Base-by-base conservation (phyloP, 2,329 filamentous ascomycete species). In the Zymoseptoria tritici region DNA sequence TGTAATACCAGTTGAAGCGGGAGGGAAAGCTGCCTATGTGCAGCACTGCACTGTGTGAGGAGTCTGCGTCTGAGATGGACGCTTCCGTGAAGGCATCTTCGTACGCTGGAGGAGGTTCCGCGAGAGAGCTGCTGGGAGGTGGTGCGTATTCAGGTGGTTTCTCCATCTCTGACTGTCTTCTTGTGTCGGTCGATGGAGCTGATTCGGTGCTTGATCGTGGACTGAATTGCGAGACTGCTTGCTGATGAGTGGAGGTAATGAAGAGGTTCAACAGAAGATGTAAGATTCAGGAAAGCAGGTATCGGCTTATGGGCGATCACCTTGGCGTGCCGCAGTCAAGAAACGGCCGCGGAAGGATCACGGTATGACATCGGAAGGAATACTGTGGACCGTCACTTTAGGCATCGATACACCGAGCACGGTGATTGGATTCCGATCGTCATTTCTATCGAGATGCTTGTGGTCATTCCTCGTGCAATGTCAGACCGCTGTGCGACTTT, bases 1-100 rank as follows among this genome's bases (percentile, higher is more conserved):
- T 55, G 54, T 59, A 61, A 24, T 64, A 62, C 4, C 62, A 52
- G 19, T 63, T 61, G 58, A 64, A 62, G 2, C 51, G 42, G 31
- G 20, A 3, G 8, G 54, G 55, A 20, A 57, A 58, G 3, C 57
- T 46, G 16, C 36, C 36, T n/a, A n/a, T 46, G 36, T 46, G 36
- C 36, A 46, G 36, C 36, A 46, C 36, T 4, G 36, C 16, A 46
- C 36, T 46, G 36, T 46, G 36, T n/a, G 36, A 46, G 36, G 36
- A 46, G 21, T 46, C 29, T n/a, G 20, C 29, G 50, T 42, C 31
- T 16, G 36, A 16, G 9, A 50, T 29, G 6, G 54, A 54, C 11
- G 53, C 52, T 13, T 54, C 49, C 11, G 55, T 55, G n/a, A 57
- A 55, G n/a, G 59, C 55, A 24, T 62, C 62, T 36, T 62, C 51